Evolutionary conservation across 352 stramenopile species (phyloP).

Genomic region (Hyaloperonospora brassicae): DNA sequence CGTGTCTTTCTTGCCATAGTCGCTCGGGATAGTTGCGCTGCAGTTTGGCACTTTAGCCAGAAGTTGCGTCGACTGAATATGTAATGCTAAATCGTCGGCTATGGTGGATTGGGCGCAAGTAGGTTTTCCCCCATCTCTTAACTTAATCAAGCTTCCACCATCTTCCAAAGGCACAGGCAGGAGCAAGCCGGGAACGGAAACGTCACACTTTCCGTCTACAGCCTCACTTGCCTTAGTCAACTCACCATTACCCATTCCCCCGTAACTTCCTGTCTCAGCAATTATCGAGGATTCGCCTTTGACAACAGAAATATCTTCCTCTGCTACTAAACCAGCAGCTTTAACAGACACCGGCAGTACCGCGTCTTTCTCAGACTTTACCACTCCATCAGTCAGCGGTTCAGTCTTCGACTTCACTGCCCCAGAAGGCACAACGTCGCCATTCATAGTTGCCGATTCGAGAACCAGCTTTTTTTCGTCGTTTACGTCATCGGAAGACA

Average conservation of each 20-base stretch:
- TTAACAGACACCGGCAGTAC: not conserved
- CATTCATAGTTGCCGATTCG: conserved; percentile 8
- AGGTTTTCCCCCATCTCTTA: not conserved
- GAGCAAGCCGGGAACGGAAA: not conserved
- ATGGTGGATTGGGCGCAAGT: not conserved
- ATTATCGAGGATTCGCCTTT: conserved; percentile 11
- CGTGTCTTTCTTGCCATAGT: conserved; percentile 1
- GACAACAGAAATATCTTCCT: conserved; percentile 2
- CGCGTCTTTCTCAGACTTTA: conserved; percentile 16
- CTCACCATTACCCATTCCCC: conserved; percentile 48
- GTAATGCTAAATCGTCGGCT: not conserved
- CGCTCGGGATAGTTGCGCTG: not conserved
- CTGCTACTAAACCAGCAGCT: not conserved
- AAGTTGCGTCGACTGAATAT: not conserved
- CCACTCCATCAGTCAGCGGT: not conserved
- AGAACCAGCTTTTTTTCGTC: not conserved
- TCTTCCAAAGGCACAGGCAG: conserved; percentile 3
- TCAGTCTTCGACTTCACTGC: conserved; percentile 11
- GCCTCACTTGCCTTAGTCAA: conserved; percentile 28
- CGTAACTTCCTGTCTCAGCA: conserved; percentile 1
- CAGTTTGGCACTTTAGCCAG: not conserved
- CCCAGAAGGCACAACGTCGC: conserved; percentile 3
- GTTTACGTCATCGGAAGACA: not conserved
- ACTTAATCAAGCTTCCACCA: not conserved
- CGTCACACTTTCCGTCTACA: not conserved